Conservation (phyloP, 108 stramenopile genomes). For the Heterococcus sp. region DNA sequence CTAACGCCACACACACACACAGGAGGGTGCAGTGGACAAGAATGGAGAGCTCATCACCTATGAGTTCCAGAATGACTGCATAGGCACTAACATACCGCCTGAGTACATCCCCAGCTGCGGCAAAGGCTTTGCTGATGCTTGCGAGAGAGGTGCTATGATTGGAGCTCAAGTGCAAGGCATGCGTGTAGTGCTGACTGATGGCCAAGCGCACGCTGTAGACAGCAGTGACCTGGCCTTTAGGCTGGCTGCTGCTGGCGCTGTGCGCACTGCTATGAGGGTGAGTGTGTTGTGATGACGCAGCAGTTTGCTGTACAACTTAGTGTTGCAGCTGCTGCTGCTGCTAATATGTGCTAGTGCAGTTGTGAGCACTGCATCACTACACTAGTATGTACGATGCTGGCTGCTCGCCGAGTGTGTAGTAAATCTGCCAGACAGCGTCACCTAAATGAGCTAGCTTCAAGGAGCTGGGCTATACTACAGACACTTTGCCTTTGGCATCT, state of each 20-base stretch:
- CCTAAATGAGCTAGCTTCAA: background rate
- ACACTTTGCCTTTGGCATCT: background rate
- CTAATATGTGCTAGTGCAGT: background rate
- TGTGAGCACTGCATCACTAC: background rate
- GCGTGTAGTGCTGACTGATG: constrained; percentile 83
- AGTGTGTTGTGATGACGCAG: no score
- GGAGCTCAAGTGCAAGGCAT: constrained; percentile 84
- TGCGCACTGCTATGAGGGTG: constrained; percentile 80
- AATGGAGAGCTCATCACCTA: constrained; percentile 56
- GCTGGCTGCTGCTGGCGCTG: constrained; percentile 82
- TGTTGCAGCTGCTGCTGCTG: no score
- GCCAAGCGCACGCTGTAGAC: constrained; percentile 93
- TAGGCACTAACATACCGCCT: constrained; percentile 94
- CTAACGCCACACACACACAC: background rate
- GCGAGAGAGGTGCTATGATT: constrained; percentile 80
- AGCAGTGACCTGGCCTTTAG: constrained; percentile 96
- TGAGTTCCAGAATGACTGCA: constrained; percentile 83
- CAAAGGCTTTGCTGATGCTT: constrained; percentile 89
- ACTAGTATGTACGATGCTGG: background rate
- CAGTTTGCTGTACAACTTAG: no score
- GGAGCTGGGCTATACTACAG: background rate
- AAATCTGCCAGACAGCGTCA: background rate
- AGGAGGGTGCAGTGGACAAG: constrained; percentile 42
- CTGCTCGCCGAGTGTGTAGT: background rate
- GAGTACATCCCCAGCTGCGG: constrained; percentile 91